A percentile compares a stretch with the other conserved stretches of the same genome.
These are phyloP conservation scores for Bruguiera hainesii DNA, from an alignment of 441 rosid genomes.

Conservation along the genomic window DNA sequence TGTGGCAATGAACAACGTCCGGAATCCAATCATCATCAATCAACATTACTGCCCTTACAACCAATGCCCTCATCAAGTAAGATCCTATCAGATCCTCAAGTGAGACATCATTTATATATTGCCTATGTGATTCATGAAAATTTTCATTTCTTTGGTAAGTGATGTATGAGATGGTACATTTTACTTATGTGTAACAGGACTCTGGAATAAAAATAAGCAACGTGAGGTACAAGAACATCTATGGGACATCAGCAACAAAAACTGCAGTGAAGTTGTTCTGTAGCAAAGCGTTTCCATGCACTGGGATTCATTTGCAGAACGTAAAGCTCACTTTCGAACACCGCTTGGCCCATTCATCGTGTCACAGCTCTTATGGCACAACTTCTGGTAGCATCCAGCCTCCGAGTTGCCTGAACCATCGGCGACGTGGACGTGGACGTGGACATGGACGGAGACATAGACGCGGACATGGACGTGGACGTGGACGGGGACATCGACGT, in stretches of 20 bases:
- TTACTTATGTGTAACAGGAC: background rate
- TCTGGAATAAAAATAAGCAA: slow-evolving; percentile 1
- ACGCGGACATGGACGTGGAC: too few species aligned
- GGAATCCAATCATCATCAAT: slow-evolving; percentile 31
- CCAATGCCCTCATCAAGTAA: background rate
- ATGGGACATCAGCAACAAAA: background rate
- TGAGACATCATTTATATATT: too few species aligned
- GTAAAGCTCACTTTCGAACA: background rate
- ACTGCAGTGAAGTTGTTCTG: background rate
- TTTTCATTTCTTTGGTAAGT: background rate
- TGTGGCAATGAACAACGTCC: slow-evolving; percentile 9
- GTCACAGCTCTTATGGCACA: background rate
- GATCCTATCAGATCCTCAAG: background rate
- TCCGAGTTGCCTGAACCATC: background rate
- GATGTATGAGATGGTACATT: background rate
- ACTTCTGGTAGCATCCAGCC: background rate
- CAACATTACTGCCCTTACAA: slow-evolving; percentile 28
- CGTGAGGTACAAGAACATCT: background rate
- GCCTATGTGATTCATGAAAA: too few species aligned
- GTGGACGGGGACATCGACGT: too few species aligned
- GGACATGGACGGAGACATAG: too few species aligned
- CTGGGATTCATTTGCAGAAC: background rate
- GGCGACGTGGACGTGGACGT: too few species aligned
- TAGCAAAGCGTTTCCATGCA: background rate
- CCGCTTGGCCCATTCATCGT: background rate